phyloP scores from a whole-genome alignment of 768 basidiomycete genomes.

The Russula dissimulans region DNA sequence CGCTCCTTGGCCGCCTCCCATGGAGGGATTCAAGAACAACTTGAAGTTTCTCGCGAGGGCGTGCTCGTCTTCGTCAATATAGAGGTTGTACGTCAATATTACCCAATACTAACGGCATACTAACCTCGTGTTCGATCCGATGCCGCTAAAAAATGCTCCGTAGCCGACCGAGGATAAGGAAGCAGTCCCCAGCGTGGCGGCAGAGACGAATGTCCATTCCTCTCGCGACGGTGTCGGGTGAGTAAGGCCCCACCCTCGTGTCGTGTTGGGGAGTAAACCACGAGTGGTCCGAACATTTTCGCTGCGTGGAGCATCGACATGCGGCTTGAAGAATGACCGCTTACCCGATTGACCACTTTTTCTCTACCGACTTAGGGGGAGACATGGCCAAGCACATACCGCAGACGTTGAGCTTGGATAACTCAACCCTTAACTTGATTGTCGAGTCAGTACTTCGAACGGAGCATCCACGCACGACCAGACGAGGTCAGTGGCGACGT shows the following conservation, averaged over 20 bases:
- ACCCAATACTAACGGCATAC: constrained; percentile 33
- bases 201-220: constrained; percentile 31
- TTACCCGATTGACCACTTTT: constrained; percentile 23
- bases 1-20: neutral
- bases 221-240: too few relatives aligned
- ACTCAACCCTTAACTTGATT: constrained; percentile 21
- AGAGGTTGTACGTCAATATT: constrained; percentile 38
- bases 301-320: constrained; percentile 31
- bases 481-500: too few relatives aligned
- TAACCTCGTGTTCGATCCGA: constrained; percentile 24
- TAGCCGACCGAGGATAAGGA: constrained; percentile 27
- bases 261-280: constrained; percentile 38
- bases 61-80: constrained; percentile 10
- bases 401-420: constrained; percentile 33
- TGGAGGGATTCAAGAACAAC: neutral
- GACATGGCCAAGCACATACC: constrained; percentile 22
- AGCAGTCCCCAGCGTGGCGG: constrained; percentile 19
- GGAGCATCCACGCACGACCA: too few relatives aligned
- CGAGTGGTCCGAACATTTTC: constrained; percentile 45
- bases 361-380: neutral
- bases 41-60: neutral
- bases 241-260: constrained; percentile 38
- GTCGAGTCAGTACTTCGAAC: too few relatives aligned
- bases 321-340: constrained; percentile 42
- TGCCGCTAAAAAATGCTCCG: constrained; percentile 36